Evolutionary conservation across 257 asterid genomes (phyloP), one percentile per base, ranked within the genome.

Genomic region (Solanum gandarillasii): DNA sequence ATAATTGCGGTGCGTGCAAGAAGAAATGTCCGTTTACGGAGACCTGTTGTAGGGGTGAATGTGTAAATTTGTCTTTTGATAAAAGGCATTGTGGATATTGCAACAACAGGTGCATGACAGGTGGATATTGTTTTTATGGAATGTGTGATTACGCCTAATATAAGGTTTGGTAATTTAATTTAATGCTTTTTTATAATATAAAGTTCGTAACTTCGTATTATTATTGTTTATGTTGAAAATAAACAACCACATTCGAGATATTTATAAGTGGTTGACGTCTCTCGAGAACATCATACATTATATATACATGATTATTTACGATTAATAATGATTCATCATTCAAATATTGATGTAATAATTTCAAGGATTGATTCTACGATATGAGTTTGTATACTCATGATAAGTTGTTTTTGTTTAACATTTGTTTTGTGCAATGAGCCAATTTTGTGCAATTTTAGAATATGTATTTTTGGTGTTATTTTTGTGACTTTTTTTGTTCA

Each of bases 1-100:
- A 94, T 1, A 90, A 95, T 71, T 95, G 98, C 4, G 98, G 98
- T 3, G 89, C 94, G 0, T 95, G 98, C 71, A 94, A 92, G 90
- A 94, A 86, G 1, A 93, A 93, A 73, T 95, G 98, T 70, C 75
- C 7, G 21, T 90, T 76, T 6, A 91, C 93, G 1, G 91, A 94
- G 10, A 12, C 87, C 79, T 95, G 98, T 58, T 95, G 98, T 87
- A 52, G 91, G 23, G 95, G 98, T 0, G 76, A 93, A 90, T 95
- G 98, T 27, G 97, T 95, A 79, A 35, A 58, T 43, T 86, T 93
- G 3, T 85, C 92, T 8, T 93, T 21, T 48, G 96, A 95, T 72
- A 95, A 95, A 89, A 81, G 97, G 6, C 94, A 95, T 78, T 95
- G 98, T 67, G 93, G 95, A 4, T 5, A 13, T 2, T 95, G 97